Percentiles rank a stretch among this genome's conserved stretches.
Evolutionary conservation across 1,139 yeast genomes (phyloP).

Genomic region (Barnettozyma hawaiiensis): DNA sequence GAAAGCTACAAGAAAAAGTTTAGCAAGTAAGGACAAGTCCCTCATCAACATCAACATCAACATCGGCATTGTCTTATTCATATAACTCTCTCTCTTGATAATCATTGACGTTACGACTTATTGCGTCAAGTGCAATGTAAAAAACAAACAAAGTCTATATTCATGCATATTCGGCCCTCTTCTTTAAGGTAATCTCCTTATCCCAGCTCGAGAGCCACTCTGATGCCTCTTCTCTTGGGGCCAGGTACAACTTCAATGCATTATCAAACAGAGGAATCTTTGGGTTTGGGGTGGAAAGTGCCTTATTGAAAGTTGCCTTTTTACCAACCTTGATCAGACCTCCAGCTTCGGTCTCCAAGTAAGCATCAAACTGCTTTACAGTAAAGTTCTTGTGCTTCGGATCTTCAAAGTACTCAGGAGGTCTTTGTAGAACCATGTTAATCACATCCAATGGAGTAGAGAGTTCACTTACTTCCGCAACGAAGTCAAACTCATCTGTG

Average conservation of each 20-base stretch:
- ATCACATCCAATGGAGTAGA: constrained; percentile 56
- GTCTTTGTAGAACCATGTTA: constrained; percentile 53
- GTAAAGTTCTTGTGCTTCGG: constrained; percentile 57
- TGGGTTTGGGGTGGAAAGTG: constrained; percentile 57
- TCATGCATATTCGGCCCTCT: constrained; percentile 29
- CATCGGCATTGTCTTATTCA: neutral
- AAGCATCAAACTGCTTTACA: constrained; percentile 59
- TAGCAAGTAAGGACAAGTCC: constrained; percentile 10
- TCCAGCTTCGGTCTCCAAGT: constrained; percentile 76
- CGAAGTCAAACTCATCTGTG: constrained; percentile 75
- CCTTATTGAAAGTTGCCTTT: constrained; percentile 60
- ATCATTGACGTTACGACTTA: too few species aligned
- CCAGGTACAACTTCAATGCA: constrained; percentile 66
- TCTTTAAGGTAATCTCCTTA: constrained; percentile 56
- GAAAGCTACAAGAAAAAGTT: constrained; percentile 43
- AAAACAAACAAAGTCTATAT: too few species aligned
- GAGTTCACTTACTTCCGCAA: constrained; percentile 69
- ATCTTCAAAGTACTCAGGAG: constrained; percentile 65
- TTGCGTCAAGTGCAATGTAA: too few species aligned
- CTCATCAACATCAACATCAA: too few species aligned
- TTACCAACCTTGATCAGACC: constrained; percentile 86
- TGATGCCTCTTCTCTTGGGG: constrained; percentile 64
- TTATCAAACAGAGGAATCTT: constrained; percentile 75
- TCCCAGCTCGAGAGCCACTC: constrained; percentile 66
- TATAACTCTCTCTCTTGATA: too few species aligned